Evolutionary conservation across 176 grass and related monocot genomes (phyloP).

Genomic region (Carex littledalei): DNA sequence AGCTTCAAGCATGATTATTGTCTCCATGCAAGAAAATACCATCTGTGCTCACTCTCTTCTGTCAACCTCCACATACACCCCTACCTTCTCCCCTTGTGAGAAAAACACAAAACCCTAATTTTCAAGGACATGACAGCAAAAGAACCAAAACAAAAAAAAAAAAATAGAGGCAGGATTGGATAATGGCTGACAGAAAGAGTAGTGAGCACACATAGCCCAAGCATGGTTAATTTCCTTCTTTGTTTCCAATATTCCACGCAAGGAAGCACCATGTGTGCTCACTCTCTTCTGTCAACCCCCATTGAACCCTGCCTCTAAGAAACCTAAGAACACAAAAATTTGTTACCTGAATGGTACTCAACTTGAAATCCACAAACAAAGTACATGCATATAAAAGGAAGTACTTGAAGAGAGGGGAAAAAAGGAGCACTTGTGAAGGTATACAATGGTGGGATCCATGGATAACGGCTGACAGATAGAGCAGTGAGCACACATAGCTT

Average conservation of each 20-base stretch:
- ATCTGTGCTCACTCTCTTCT: slow-evolving; percentile 83
- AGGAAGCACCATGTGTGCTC: slow-evolving; percentile 88
- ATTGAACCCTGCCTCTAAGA: slow-evolving; percentile 5
- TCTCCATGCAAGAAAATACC: slow-evolving; percentile 62
- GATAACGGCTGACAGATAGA: slow-evolving; percentile 35
- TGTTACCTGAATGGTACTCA: neutral
- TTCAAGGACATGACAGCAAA: neutral
- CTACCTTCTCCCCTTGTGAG: neutral
- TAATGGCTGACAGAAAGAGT: slow-evolving; percentile 38
- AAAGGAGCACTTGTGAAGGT: neutral
- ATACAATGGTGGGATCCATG: neutral
- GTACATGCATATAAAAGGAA: neutral
- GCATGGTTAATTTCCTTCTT: slow-evolving; percentile 19
- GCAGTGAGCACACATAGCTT: slow-evolving; percentile 40
- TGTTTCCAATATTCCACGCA: slow-evolving; percentile 32
- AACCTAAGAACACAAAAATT: neutral
- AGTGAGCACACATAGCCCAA: slow-evolving; percentile 41
- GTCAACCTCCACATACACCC: slow-evolving; percentile 20
- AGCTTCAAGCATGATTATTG: slow-evolving; percentile 64
- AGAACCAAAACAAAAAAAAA: neutral
- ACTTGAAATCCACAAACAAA: neutral
- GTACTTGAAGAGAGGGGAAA: neutral
- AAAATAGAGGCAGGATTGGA: slow-evolving; percentile 6
- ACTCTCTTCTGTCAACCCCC: slow-evolving; percentile 69
- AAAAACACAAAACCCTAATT: slow-evolving; percentile 2